A percentile compares a stretch with the other conserved stretches of the same genome.
phyloP scores from a whole-genome alignment of 73 alveolate species.

The Tetrahymena borealis region DNA sequence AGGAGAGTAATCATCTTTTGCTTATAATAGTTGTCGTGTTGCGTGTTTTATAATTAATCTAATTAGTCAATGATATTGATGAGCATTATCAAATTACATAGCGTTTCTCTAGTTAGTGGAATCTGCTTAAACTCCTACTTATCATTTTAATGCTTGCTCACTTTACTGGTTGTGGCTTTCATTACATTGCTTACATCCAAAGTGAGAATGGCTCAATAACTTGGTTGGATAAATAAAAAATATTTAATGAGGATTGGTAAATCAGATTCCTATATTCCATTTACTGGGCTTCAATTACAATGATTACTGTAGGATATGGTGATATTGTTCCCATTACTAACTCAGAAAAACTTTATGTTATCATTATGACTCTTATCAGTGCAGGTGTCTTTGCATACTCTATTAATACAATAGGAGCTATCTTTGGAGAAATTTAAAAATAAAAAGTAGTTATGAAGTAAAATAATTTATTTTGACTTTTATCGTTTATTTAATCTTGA shows the following conservation, averaged over 20 bases:
- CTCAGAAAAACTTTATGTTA: conserved; percentile 4
- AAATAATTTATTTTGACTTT: not conserved
- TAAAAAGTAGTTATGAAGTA: not conserved
- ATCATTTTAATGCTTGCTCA: not conserved
- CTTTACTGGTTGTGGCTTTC: not conserved
- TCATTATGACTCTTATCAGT: conserved; percentile 2
- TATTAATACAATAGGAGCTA: conserved; percentile 7
- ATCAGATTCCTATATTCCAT: conserved; percentile 5
- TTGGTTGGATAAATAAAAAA: not conserved
- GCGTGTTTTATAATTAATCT: not conserved
- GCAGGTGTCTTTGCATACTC: conserved; percentile 35
- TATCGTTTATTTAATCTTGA: not conserved
- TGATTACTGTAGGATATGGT: conserved; percentile 39
- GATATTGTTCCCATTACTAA: conserved; percentile 27
- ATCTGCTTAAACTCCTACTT: not conserved
- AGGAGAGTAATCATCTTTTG: not conserved
- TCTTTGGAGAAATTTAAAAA: conserved; percentile 7
- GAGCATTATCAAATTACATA: not conserved
- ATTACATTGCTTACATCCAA: not conserved
- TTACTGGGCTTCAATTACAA: conserved; percentile 17
- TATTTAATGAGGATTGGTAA: conserved; percentile 14
- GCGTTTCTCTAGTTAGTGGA: not conserved
- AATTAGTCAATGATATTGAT: not conserved
- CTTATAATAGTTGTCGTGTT: not conserved
- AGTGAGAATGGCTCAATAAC: not conserved